Evolutionary conservation across 257 asterid species (phyloP).

Genomic region (Ilex aquifolium): DNA sequence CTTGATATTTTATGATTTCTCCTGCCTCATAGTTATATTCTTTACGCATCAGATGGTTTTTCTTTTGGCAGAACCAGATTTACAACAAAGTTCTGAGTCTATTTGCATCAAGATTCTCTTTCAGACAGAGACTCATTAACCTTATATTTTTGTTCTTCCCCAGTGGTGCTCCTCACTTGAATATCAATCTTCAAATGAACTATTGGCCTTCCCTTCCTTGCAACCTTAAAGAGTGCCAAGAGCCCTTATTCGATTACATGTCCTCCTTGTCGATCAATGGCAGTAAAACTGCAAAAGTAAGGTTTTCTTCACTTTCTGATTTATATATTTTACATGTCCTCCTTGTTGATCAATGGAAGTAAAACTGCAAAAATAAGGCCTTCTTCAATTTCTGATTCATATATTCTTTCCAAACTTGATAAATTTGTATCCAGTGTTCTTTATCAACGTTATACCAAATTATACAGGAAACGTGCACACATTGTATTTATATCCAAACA

Average conservation of each 20-base stretch:
- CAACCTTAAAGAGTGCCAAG: slow-evolving; percentile 73
- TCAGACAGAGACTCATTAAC: background rate
- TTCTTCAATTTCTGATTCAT: background rate
- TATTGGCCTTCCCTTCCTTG: slow-evolving; percentile 78
- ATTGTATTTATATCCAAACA: too few relatives aligned
- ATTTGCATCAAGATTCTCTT: background rate
- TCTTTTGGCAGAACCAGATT: too few relatives aligned
- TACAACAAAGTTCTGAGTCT: too few relatives aligned
- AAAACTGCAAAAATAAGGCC: slow-evolving; percentile 58
- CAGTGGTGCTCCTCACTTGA: slow-evolving; percentile 82
- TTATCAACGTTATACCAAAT: background rate
- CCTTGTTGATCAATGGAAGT: slow-evolving; percentile 55
- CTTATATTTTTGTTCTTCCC: slow-evolving; percentile 6
- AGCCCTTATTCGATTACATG: slow-evolving; percentile 62
- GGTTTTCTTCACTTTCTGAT: slow-evolving; percentile 2
- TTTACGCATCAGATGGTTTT: too few relatives aligned
- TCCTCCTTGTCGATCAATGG: slow-evolving; percentile 59
- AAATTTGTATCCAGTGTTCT: background rate
- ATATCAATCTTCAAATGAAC: slow-evolving; percentile 86
- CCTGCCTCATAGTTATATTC: background rate
- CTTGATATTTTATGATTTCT: background rate
- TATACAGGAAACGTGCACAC: background rate
- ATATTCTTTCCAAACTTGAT: background rate
- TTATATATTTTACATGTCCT: slow-evolving; percentile 28
- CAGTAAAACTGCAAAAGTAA: slow-evolving; percentile 61